Base-by-base conservation (phyloP, 768 basidiomycete genomes). In the Melanogaster broomeanus region DNA sequence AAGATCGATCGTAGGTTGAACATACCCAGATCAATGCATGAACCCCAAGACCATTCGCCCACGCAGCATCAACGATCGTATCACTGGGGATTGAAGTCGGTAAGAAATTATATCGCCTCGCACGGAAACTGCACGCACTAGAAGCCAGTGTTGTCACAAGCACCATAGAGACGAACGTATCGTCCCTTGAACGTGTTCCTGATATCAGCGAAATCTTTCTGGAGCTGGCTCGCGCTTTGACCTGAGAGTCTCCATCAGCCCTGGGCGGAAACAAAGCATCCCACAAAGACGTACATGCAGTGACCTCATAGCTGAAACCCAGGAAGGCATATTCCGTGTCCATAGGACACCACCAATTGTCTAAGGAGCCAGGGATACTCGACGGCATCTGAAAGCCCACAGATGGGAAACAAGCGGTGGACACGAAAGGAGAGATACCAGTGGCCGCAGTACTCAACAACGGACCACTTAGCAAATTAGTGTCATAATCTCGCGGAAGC, bases 241-340 rank as follows among this genome's bases (percentile, higher is more conserved):
- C 87, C 86, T 88, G 43, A n/a, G n/a, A 27, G 5, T 19, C 6
- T 10, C 16, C 2, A 35, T 59, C 47, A 63, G 42, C 45, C 34
- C 40, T 13, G 40, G 25, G 18, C 3, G 38, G 45, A 25, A 19
- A 18, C 19, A 16, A 15, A 40, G 10, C 38, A 15, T 27, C 7
- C 16, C 31, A 35, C 5, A 2, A 45, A 27, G 25, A 67, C 80
- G 43, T 57, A 85, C 87, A 88, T 11, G 71, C 74, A 37, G 83
- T 79, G 21, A 90, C 75, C 60, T 87, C 87, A 57, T 90, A 90
- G 63, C 85, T 85, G 67, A 90, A 85, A 0, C 87, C 88, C 44
- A 90, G 68, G 62, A 90, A 90, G 0, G 80, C 88, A 58, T 88
- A 89, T 63, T 91, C 88, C 0, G 78, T 81, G 48, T 70, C 67